Percentiles rank a stretch among this genome's conserved stretches.
These are phyloP conservation scores for Trichoderma endophyticum DNA, from an alignment of 2,329 filamentous ascomycete species.

Conservation along the genomic window DNA sequence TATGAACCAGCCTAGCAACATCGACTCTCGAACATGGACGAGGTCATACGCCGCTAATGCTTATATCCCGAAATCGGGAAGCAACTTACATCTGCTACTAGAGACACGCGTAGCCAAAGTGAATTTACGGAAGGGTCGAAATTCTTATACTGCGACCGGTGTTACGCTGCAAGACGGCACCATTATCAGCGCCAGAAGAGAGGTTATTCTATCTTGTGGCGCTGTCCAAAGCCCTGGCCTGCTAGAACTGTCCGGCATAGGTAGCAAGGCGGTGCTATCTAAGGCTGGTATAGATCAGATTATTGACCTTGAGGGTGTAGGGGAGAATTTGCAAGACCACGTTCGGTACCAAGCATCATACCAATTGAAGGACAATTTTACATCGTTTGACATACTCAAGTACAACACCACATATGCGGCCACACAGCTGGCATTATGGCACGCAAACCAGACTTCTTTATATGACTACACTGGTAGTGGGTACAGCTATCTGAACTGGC, in stretches of 20 bases:
- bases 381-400: slow-evolving; percentile 28
- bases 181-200: slow-evolving; percentile 29
- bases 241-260: slow-evolving; percentile 44
- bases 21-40: neutral
- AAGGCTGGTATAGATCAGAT: slow-evolving; percentile 31
- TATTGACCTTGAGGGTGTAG: slow-evolving; percentile 36
- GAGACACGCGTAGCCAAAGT: neutral
- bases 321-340: slow-evolving; percentile 40
- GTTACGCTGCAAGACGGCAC: slow-evolving; percentile 10
- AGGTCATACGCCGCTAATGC: neutral
- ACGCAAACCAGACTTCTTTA: neutral
- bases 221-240: slow-evolving; percentile 42
- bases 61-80: neutral
- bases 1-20: slow-evolving; percentile 2
- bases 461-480: neutral
- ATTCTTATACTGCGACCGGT: neutral
- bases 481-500: neutral
- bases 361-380: slow-evolving; percentile 33
- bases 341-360: slow-evolving; percentile 26
- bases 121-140: neutral
- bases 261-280: slow-evolving; percentile 33
- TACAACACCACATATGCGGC: slow-evolving; percentile 3
- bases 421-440: slow-evolving; percentile 1
- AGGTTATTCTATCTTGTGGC: slow-evolving; percentile 44
- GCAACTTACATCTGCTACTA: slow-evolving; percentile 1